Evolutionary conservation across 805 yeast species (phyloP), one percentile per base, ranked within the genome.

Genomic region (Zygosaccharomyces bisporus): DNA sequence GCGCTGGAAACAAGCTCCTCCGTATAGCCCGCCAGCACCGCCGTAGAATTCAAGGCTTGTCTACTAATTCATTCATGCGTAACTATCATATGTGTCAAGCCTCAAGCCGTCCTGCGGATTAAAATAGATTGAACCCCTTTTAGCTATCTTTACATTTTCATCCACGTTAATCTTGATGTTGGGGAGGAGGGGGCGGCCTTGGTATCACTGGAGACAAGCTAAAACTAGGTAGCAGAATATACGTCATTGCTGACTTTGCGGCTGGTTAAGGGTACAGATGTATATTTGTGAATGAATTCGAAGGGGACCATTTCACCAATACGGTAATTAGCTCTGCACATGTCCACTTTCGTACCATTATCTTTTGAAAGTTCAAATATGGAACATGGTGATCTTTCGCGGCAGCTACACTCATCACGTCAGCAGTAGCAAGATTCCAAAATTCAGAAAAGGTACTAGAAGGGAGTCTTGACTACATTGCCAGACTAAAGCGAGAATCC

Each of bases 191-290:
- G n/a, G 66, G 54, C 32, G 73, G 43, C 47, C 63, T 72, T 2
- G 68, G 60, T 12, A 47, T 50, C 3, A 32, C 34, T 0, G 70
- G 70, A 0, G 45, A 24, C 1, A 61, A 13, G 5, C 64, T 62
- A 3, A 56, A 44, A 8, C 39, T 44, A 2, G 76, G 71, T 5
- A 72, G 39, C 7, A 71, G 44, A 4, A 73, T 58, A 23, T 67
- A 71, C 3, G 66, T 52, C 0, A 72, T 8, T 57, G 53, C 35
- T 56, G 58, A 1, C 72, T 56, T 14, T 62, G 64, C 0, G 73
- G 40, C 45, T 69, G 69, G 46, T 74, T 73, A 6, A 74, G 54
- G 0, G 76, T 70, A 35, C 76, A 56, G 2, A 73, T 72, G 44
- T 63, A 73, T 0, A 76, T 73, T 48, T 69, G 76, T 0, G 78